Base-by-base conservation (phyloP, 345 rosid species). In the Mangifera indica region DNA sequence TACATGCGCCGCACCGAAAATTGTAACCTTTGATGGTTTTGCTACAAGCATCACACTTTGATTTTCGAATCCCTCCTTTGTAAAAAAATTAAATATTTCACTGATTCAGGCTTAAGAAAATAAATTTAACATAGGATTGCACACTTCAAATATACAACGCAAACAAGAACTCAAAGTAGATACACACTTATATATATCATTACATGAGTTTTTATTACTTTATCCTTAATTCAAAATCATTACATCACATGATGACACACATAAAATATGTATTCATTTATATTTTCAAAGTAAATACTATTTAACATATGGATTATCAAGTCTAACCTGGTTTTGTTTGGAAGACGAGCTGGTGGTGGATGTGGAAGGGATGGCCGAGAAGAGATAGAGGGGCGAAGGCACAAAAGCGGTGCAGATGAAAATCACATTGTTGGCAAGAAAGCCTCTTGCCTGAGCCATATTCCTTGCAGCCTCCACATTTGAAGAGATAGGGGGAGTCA, bases 321-420 rank as follows among this genome's bases (percentile, higher is more conserved):
- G 9, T 1, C 55, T 72, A 29, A 86, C 96, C 92, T 72, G 95
- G 91, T 71, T 90, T 90, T 45, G 86, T 62, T 63, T 72, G 79
- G 81, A 88, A 87, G 10, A 67, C 63, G 29, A 92, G 85, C 2
- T 77, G 87, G 84, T 94, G 98, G 5, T 85, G 93, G 58, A 26
- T 61, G 75, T 94, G 97, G 66, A 87, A 75, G 65, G 97, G 97
- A 54, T 94, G 97, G 11, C 78, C 78, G 56, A 79, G 78, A 14
- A 87, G 87, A 45, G 70, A 17, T 3, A 75, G 77, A 76, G 89
- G 87, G 67, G 91, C 92, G 68, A 82, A 66, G 63, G 92, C 95
- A 67, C 98, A 94, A 75, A 91, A 92, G 46, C 87, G 95, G 74
- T 94, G 98, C 5, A 94, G 79, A 82, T 89, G 92, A 71, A 83